Percentiles rank a stretch among this genome's conserved stretches.
These are phyloP conservation scores for Scleroderma citrinum DNA, from an alignment of 768 basidiomycete genomes.

Conservation along the genomic window DNA sequence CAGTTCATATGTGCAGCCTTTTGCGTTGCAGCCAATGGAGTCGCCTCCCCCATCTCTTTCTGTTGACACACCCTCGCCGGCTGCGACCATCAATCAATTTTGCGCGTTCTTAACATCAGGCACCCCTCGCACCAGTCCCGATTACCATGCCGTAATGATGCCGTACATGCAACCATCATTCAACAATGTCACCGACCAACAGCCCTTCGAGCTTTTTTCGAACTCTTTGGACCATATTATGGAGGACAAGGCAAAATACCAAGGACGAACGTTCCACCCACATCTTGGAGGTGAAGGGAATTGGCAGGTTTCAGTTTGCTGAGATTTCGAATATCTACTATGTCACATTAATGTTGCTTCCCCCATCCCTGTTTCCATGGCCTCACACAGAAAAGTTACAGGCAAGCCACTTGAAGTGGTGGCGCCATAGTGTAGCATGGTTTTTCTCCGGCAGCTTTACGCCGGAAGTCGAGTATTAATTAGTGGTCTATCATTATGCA, in stretches of 20 bases:
- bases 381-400: neutral
- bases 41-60: conserved; percentile 35
- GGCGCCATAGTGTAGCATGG: neutral
- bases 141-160: conserved; percentile 19
- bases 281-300: conserved; percentile 59
- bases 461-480: neutral
- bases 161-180: conserved; percentile 26
- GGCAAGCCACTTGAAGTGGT: neutral
- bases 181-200: conserved; percentile 18
- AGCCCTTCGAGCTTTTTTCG: conserved; percentile 25
- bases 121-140: conserved; percentile 22
- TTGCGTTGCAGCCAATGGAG: conserved; percentile 16
- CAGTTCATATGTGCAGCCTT: conserved; percentile 4
- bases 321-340: conserved; percentile 1
- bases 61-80: conserved; percentile 28
- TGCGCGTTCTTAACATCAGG: conserved; percentile 61
- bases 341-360: conserved; percentile 2
- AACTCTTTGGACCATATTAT: conserved; percentile 20
- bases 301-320: conserved; percentile 76
- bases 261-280: conserved; percentile 63
- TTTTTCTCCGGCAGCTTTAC: neutral
- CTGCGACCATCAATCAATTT: conserved; percentile 26
- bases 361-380: conserved; percentile 5
- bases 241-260: conserved; percentile 31
- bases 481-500: neutral